Percentiles rank a stretch among this genome's conserved stretches.
Evolutionary conservation across 495 filamentous ascomycete species (phyloP).

Genomic region (Paragyromitra xinjiangensis): DNA sequence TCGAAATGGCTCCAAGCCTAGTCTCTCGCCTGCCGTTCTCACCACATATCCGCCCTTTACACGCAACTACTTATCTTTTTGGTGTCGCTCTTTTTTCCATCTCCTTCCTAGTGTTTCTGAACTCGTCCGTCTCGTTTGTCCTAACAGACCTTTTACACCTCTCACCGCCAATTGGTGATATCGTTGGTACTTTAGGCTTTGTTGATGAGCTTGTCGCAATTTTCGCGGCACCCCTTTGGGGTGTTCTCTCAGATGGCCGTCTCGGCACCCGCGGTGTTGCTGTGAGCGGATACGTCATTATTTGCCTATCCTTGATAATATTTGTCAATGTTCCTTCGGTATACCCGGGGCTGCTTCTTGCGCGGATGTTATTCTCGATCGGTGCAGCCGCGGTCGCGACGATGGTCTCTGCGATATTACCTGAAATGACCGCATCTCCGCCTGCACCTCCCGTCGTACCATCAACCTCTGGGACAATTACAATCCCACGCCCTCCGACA

Average conservation of each 20-base stretch:
- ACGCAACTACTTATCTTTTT: slow-evolving; percentile 84
- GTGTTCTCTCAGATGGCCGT: slow-evolving; percentile 79
- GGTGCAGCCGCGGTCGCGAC: slow-evolving; percentile 90
- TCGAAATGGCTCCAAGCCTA: slow-evolving; percentile 52
- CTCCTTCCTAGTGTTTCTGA: slow-evolving; percentile 96
- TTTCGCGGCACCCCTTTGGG: slow-evolving; percentile 91
- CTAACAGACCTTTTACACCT: slow-evolving; percentile 88
- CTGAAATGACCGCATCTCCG: slow-evolving; percentile 72
- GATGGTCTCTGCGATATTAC: slow-evolving; percentile 96
- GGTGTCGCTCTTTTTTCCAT: slow-evolving; percentile 95
- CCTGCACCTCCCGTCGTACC: slow-evolving; percentile 12
- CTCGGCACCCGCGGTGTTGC: slow-evolving; percentile 84
- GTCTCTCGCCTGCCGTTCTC: slow-evolving; percentile 66
- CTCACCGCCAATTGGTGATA: slow-evolving; percentile 75
- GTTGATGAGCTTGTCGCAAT: slow-evolving; percentile 93
- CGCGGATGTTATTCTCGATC: slow-evolving; percentile 84
- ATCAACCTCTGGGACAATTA: not conserved
- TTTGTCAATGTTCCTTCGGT: slow-evolving; percentile 88
- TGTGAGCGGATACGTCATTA: slow-evolving; percentile 78
- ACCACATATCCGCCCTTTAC: slow-evolving; percentile 69
- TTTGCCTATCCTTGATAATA: slow-evolving; percentile 76
- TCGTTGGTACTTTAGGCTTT: slow-evolving; percentile 93
- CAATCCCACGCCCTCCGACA: slow-evolving; percentile 42
- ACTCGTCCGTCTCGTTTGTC: slow-evolving; percentile 90
- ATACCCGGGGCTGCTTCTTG: slow-evolving; percentile 86